Conservation (phyloP, 179 eudicot species). For the Silene noctiflora region DNA sequence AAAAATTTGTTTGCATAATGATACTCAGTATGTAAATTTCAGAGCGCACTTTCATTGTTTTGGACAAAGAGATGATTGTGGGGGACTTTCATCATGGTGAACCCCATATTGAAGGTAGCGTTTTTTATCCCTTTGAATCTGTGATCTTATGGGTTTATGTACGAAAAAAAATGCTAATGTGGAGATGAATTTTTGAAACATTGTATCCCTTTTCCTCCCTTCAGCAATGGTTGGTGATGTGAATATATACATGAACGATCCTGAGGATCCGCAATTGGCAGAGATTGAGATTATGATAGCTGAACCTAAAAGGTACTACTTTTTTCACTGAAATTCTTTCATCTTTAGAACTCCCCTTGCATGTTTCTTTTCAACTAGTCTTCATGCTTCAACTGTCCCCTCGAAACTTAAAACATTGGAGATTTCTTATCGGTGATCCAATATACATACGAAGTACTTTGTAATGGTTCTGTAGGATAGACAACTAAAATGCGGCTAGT, state of each 20-base stretch:
- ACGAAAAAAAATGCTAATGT: not conserved
- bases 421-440: too few relatives aligned
- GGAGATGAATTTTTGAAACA: not conserved
- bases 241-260: conserved; percentile 86
- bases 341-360: not conserved
- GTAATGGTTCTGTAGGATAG: too few relatives aligned
- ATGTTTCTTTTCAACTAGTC: not conserved
- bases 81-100: conserved; percentile 59
- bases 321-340: not conserved
- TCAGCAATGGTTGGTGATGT: conserved; percentile 98
- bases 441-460: too few relatives aligned
- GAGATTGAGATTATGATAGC: conserved; percentile 97
- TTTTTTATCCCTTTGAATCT: not conserved
- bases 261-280: conserved; percentile 66
- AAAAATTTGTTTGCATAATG: not conserved
- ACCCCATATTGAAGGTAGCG: conserved; percentile 68
- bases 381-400: not conserved
- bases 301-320: conserved; percentile 66
- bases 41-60: conserved; percentile 82
- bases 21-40: conserved; percentile 20
- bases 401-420: too few relatives aligned
- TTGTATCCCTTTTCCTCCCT: not conserved
- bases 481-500: not conserved
- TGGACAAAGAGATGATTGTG: conserved; percentile 65
- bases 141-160: not conserved